phyloP scores from a whole-genome alignment of 2,329 filamentous ascomycete species.

The Colletotrichum sublineola region DNA sequence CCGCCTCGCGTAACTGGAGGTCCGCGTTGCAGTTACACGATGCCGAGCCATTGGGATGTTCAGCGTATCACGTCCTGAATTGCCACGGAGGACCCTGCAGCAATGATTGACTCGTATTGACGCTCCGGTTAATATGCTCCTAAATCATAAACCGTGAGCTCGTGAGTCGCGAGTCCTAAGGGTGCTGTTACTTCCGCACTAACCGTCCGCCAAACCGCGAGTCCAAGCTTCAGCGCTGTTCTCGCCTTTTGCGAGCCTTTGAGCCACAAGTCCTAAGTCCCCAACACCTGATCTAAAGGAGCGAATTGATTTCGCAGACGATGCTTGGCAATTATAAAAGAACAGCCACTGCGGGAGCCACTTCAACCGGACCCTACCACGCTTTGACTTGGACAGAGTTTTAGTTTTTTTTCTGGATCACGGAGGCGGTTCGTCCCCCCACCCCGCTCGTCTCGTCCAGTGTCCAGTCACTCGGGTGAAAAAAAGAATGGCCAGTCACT shows the following conservation, averaged over 20 bases:
- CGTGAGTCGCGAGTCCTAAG: constrained; percentile 33
- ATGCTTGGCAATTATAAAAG: constrained; percentile 12
- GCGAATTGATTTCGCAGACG: constrained; percentile 17
- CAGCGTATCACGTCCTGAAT: constrained; percentile 24
- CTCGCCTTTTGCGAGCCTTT: constrained; percentile 26
- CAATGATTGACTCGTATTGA: constrained; percentile 29
- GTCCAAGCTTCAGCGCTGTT: constrained; percentile 18
- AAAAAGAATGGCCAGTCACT: no score
- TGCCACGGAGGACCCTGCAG: constrained; percentile 35
- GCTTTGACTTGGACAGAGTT: constrained; percentile 25
- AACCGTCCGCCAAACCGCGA: constrained; percentile 32
- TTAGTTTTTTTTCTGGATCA: constrained; percentile 35
- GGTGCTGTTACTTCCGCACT: constrained; percentile 25
- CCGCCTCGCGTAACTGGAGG: constrained; percentile 11
- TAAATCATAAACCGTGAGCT: not conserved
- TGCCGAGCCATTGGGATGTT: constrained; percentile 5
- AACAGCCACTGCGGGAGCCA: constrained; percentile 17
- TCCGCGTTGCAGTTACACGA: constrained; percentile 18
- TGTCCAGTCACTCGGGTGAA: no score
- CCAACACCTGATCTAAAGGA: constrained; percentile 20
- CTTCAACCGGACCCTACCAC: constrained; percentile 23
- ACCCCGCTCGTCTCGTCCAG: constrained; percentile 23
- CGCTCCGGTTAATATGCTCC: constrained; percentile 8
- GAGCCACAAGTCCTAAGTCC: constrained; percentile 21
- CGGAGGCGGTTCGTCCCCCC: constrained; percentile 36